phyloP scores from a whole-genome alignment of 257 asterid genomes.

The Haberlea rhodopensis region DNA sequence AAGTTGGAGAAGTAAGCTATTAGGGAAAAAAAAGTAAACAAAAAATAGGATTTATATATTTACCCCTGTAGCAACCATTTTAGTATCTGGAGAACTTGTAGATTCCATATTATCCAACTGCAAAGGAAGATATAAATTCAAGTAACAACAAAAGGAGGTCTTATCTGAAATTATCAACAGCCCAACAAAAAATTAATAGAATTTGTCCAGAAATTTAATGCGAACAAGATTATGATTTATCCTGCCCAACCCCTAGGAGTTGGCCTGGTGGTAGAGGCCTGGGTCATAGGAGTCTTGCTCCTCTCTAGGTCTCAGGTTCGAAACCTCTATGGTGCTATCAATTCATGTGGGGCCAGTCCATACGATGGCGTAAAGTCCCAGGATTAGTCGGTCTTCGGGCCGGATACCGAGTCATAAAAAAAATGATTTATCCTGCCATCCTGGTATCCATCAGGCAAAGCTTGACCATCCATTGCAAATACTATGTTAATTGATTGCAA shows the following conservation, averaged over 20 bases:
- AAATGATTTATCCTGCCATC: too few species aligned
- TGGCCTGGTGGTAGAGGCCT: too few species aligned
- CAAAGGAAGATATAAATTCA: slow-evolving; percentile 22
- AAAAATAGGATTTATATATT: slow-evolving; percentile 21
- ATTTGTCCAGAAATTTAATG: background rate
- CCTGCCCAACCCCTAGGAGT: too few species aligned
- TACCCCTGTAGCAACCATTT: slow-evolving; percentile 45
- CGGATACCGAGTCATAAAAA: too few species aligned
- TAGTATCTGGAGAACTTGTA: slow-evolving; percentile 40
- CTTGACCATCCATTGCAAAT: slow-evolving; percentile 6
- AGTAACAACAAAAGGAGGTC: slow-evolving; percentile 18
- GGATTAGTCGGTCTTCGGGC: too few species aligned
- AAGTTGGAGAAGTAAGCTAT: background rate
- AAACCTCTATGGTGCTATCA: too few species aligned
- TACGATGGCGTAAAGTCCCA: too few species aligned
- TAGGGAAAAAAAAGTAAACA: slow-evolving; percentile 1
- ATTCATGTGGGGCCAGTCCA: too few species aligned
- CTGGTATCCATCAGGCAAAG: slow-evolving; percentile 12
- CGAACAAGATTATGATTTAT: slow-evolving; percentile 11
- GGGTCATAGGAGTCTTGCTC: too few species aligned
- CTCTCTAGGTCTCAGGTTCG: too few species aligned
- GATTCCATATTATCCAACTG: slow-evolving; percentile 64
- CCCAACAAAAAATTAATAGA: slow-evolving; percentile 6
- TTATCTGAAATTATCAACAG: slow-evolving; percentile 20
- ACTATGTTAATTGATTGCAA: slow-evolving; percentile 5